Evolutionary conservation across 129 eudicot genomes (phyloP).

Genomic region (Flaveria brownii): DNA sequence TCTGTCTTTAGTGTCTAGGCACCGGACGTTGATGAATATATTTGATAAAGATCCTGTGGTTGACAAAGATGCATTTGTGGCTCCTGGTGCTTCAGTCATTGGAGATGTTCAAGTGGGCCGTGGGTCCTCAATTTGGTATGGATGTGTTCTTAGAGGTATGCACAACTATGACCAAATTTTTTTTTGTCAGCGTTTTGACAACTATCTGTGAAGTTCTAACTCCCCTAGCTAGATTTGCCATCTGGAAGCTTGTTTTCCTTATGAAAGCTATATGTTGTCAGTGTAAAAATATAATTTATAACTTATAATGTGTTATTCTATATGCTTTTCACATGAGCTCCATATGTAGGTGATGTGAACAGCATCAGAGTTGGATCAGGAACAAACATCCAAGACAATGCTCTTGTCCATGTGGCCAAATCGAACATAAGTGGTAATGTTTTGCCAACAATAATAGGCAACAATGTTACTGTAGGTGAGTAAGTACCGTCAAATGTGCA

Average conservation of each 20-base stretch:
- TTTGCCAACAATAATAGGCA: slow-evolving; percentile 81
- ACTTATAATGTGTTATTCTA: not conserved
- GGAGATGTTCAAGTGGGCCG: slow-evolving; percentile 89
- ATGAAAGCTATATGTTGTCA: too few species aligned
- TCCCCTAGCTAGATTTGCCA: not conserved
- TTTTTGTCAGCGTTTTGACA: slow-evolving; percentile 3
- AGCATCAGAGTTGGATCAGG: slow-evolving; percentile 83
- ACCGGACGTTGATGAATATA: slow-evolving; percentile 80
- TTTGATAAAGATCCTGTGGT: slow-evolving; percentile 75
- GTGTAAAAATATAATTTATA: too few species aligned
- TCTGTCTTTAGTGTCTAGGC: slow-evolving; percentile 71
- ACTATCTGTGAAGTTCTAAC: slow-evolving; percentile 2
- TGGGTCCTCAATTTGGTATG: slow-evolving; percentile 92
- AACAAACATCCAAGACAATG: slow-evolving; percentile 90
- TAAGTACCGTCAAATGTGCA: slow-evolving; percentile 9
- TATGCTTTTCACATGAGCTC: slow-evolving; percentile 9
- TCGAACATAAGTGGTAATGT: slow-evolving; percentile 83
- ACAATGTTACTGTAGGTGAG: slow-evolving; percentile 96
- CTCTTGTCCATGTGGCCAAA: slow-evolving; percentile 96
- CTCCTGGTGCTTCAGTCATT: slow-evolving; percentile 89
- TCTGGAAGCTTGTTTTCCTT: too few species aligned
- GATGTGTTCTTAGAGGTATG: slow-evolving; percentile 94
- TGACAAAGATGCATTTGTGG: slow-evolving; percentile 85
- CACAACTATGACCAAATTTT: not conserved
- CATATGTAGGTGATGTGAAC: slow-evolving; percentile 81